Base-by-base conservation (phyloP, 768 basidiomycete genomes). In the Agaricus bisporus region DNA sequence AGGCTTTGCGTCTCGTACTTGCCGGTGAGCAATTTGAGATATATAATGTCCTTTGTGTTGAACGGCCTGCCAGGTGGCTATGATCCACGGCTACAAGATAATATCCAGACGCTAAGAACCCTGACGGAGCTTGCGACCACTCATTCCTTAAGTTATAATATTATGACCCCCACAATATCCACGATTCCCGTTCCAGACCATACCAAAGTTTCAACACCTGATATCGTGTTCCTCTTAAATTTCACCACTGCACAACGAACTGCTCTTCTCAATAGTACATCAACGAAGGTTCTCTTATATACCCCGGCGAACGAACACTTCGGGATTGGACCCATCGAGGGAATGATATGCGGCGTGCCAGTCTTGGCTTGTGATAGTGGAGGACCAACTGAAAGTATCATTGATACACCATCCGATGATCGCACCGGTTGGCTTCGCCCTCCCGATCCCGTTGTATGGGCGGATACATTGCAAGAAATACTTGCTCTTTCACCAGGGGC, bases 241-340 rank as follows among this genome's bases (percentile, higher is more conserved):
- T 94, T 97, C 67, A 85, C 88, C 1, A 87, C 86, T 5, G 60
- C 73, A 0, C 95, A 98, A 64, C 87, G 95, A 28, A 83, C 88
- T 1, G 85, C 85, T 6, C 79, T 98, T 1, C 82, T 99, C 36
- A 79, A 71, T 11, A 77, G 82, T 4, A 66, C 80, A 0, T 79
- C 77, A 4, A 90, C 91, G 0, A 68, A 81, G 14, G 89, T 81
- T 0, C 74, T 98, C 0, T 76, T 99, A 6, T 99, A 99, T 66
- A 99, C 95, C 0, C 97, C 95, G 0, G 73, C 80, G 7, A 95
- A 95, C 66, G 95, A 99, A 62, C 95, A 99, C 66, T 97, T 98
- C 66, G 97, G 95, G 1, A 98, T 99, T 59, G 95, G 87, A 0
- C 95, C 97, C 2, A 80, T 98, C 3, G 95, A 99, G 66, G 94